Conservation (phyloP, 2,329 filamentous ascomycete species). For the Apiospora pterosperma region DNA sequence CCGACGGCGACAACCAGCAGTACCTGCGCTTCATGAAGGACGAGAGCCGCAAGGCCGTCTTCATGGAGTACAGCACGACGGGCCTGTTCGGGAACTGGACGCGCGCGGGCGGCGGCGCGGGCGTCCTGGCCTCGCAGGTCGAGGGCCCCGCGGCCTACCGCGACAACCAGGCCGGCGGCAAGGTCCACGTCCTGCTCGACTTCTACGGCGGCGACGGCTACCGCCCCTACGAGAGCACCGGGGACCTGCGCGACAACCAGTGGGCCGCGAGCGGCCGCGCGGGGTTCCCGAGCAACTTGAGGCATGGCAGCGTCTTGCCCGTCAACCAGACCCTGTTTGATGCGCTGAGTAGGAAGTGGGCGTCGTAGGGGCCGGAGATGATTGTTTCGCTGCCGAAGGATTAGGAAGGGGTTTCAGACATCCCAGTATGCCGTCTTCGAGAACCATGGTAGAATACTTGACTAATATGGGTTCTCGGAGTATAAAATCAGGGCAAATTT, state of each 20-base stretch:
- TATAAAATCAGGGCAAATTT: no score
- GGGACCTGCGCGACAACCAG: conserved; percentile 35
- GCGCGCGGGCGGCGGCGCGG: conserved; percentile 34
- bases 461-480: no score
- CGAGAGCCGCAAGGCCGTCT: conserved; percentile 49
- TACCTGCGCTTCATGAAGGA: conserved; percentile 55
- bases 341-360: conserved; percentile 36
- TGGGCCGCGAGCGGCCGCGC: conserved; percentile 42
- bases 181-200: conserved; percentile 47
- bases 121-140: conserved; percentile 38
- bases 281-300: conserved; percentile 43
- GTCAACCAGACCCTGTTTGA: conserved; percentile 40
- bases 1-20: conserved; percentile 30
- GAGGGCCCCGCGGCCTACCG: conserved; percentile 43
- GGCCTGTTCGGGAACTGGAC: conserved; percentile 52
- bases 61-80: conserved; percentile 42
- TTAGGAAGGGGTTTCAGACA: no score
- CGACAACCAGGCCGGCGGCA: conserved; percentile 36
- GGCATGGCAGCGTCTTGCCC: conserved; percentile 50
- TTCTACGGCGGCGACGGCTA: conserved; percentile 47
- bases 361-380: no score
- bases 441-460: no score
- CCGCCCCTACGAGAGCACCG: conserved; percentile 42
- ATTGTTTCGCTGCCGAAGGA: no score
- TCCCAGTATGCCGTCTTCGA: no score